Conservation (phyloP, 192 early-diverging fungal species). For the Podochytrium sp. region DNA sequence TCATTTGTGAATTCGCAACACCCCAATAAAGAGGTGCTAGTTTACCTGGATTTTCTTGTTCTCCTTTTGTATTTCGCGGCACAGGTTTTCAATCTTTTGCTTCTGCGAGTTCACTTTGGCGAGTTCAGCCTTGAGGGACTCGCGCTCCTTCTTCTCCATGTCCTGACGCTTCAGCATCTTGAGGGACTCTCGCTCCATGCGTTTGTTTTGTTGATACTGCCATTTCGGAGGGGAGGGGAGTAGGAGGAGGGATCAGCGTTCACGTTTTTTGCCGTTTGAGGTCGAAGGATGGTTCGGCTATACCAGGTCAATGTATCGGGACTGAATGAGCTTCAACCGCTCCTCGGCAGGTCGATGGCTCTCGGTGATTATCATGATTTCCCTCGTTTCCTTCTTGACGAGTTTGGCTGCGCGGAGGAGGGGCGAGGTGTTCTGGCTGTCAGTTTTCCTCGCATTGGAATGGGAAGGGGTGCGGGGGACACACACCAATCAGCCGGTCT, state of each 20-base stretch:
- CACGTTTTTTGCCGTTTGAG: background rate
- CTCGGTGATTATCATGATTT: slow-evolving; percentile 54
- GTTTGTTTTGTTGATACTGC: slow-evolving; percentile 63
- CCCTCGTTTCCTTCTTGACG: slow-evolving; percentile 61
- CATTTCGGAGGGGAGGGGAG: background rate
- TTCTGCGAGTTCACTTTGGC: slow-evolving; percentile 42
- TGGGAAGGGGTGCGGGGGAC: background rate
- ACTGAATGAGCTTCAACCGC: slow-evolving; percentile 52
- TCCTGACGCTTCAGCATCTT: slow-evolving; percentile 54
- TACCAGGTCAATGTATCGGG: slow-evolving; percentile 65
- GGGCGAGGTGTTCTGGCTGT: background rate
- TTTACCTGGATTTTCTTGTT: slow-evolving; percentile 61
- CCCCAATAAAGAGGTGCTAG: too few relatives aligned
- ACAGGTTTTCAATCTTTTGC: slow-evolving; percentile 61
- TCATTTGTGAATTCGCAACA: too few relatives aligned
- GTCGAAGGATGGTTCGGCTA: background rate
- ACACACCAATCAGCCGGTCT: slow-evolving; percentile 58
- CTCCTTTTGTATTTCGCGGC: slow-evolving; percentile 64
- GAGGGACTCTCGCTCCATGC: slow-evolving; percentile 56
- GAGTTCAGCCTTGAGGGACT: slow-evolving; percentile 42
- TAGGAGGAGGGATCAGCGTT: background rate
- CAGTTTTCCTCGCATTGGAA: too few relatives aligned
- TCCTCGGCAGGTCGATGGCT: slow-evolving; percentile 47
- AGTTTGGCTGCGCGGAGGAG: slow-evolving; percentile 66
- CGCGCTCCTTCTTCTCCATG: slow-evolving; percentile 53